Evolutionary conservation across 2,329 filamentous ascomycete species (phyloP), one percentile per base, ranked within the genome.

Genomic region (Penicillium occitanis): DNA sequence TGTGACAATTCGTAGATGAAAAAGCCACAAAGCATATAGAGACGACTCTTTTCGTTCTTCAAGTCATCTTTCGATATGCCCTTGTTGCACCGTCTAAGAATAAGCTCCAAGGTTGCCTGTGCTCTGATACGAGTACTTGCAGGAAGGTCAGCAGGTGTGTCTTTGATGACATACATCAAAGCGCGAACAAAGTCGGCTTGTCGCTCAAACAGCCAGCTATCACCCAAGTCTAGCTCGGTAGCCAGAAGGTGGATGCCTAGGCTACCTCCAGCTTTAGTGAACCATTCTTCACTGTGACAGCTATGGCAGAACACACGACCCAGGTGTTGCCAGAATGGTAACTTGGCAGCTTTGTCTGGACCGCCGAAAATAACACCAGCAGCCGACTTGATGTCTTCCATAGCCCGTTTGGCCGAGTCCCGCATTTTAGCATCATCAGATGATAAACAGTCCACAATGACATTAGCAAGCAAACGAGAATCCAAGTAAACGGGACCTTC

Each of bases 261-360:
- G 63, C 91, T 93, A 46, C 95, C 95, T 59, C 94, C 95, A 44
- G 93, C 91, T 79, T 99, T 99, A 62, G 93, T 93, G 74, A 97
- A 99, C 95, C 96, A 99, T 73, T 99, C 95, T 76, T 99, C 94
- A 72, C 95, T 93, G 72, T 97, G 93, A 76, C 95, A 99, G 70
- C 92, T 93, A 76, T 99, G 95, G 71, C 92, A 95, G 76, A 98
- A 97, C 0, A 89, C 89, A 67, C 88, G 90, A 46, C 90, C 90
- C 5, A 99, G 83, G 72, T 94, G 89, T 66, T 85, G 86, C 79
- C 99, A 99, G 78, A 99, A 92, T 0, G 90, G 88, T 8, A 99
- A 84, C 65, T 88, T 88, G 40, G 91, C 87, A 37, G 93, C 88
- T 63, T 90, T 86, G 25, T 85, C 85, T 46, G 89, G 82, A 0